phyloP scores from a whole-genome alignment of 2,329 filamentous ascomycete genomes.

The Akanthomyces lecanii region DNA sequence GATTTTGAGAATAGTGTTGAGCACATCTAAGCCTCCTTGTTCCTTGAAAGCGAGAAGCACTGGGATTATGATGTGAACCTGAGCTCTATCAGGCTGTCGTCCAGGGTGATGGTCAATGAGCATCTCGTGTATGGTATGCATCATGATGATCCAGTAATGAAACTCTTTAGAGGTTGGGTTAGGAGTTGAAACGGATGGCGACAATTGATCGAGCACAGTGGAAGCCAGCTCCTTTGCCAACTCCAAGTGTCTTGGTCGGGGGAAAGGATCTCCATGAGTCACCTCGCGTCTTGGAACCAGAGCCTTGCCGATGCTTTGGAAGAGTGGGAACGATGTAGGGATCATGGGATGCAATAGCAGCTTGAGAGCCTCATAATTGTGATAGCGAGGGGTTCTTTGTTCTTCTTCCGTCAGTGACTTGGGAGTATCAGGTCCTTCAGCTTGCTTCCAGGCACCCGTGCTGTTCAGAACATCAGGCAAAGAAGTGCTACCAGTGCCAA shows the following conservation, averaged over 20 bases:
- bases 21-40: slow-evolving; percentile 65
- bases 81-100: slow-evolving; percentile 46
- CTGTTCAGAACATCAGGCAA: slow-evolving; percentile 31
- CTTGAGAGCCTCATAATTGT: slow-evolving; percentile 75
- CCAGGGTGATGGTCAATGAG: slow-evolving; percentile 62
- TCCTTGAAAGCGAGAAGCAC: slow-evolving; percentile 86
- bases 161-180: slow-evolving; percentile 59
- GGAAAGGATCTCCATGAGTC: slow-evolving; percentile 53
- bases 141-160: slow-evolving; percentile 76
- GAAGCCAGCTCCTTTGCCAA: slow-evolving; percentile 65
- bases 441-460: slow-evolving; percentile 26
- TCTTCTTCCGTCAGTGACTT: slow-evolving; percentile 43
- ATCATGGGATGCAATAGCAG: slow-evolving; percentile 75
- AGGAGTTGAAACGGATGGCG: slow-evolving; percentile 39
- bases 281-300: slow-evolving; percentile 67
- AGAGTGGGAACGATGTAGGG: slow-evolving; percentile 75
- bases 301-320: slow-evolving; percentile 79
- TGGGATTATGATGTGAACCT: slow-evolving; percentile 60
- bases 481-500: slow-evolving; percentile 28
- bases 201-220: slow-evolving; percentile 64
- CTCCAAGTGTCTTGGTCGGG: slow-evolving; percentile 49
- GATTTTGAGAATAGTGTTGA: slow-evolving; percentile 67
- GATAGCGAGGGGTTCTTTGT: slow-evolving; percentile 42
- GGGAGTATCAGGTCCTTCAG: slow-evolving; percentile 22
- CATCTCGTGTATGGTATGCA: slow-evolving; percentile 74